Percentiles rank a stretch among this genome's conserved stretches.
Evolutionary conservation across 441 rosid genomes (phyloP).

Genomic region (Jatropha multifida): DNA sequence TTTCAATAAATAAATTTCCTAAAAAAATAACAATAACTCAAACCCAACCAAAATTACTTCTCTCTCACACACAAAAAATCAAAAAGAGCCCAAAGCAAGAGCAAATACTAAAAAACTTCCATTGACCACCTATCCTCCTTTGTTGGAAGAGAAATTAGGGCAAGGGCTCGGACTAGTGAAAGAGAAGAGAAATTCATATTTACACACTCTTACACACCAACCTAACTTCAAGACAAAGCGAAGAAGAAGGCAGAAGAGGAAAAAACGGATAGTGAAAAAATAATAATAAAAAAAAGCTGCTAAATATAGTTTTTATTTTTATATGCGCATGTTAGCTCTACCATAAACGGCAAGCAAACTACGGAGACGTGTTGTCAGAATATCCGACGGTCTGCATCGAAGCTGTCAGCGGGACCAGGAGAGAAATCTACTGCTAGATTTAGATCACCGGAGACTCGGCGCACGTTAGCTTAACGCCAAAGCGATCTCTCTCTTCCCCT

Average conservation of each 20-base stretch:
- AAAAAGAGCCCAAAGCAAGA: not conserved
- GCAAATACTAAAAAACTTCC: conserved; percentile 39
- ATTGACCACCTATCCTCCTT: conserved; percentile 24
- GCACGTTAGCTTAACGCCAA: conserved; percentile 13
- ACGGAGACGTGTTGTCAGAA: not conserved
- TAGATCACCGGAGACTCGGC: conserved; percentile 16
- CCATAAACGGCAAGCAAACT: not conserved
- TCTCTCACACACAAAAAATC: not conserved
- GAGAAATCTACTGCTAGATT: conserved; percentile 9
- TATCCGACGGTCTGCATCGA: conserved; percentile 8
- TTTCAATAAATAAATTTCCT: conserved; percentile 9
- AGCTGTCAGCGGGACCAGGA: conserved; percentile 3
- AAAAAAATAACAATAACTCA: conserved; percentile 5
- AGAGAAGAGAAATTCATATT: not conserved
- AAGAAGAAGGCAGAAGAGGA: not conserved
- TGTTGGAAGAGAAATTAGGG: conserved; percentile 21
- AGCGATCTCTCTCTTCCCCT: not conserved
- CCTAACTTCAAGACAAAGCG: conserved; percentile 12
- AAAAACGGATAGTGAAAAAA: not conserved
- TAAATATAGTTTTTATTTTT: not conserved
- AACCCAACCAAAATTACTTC: not conserved
- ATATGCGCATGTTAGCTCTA: conserved; percentile 3
- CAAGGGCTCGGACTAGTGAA: conserved; percentile 15
- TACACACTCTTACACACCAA: not conserved
- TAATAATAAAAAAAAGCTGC: conserved; percentile 9